phyloP scores from a whole-genome alignment of 2,329 filamentous ascomycete genomes.

The Lasiodiplodia sp. region DNA sequence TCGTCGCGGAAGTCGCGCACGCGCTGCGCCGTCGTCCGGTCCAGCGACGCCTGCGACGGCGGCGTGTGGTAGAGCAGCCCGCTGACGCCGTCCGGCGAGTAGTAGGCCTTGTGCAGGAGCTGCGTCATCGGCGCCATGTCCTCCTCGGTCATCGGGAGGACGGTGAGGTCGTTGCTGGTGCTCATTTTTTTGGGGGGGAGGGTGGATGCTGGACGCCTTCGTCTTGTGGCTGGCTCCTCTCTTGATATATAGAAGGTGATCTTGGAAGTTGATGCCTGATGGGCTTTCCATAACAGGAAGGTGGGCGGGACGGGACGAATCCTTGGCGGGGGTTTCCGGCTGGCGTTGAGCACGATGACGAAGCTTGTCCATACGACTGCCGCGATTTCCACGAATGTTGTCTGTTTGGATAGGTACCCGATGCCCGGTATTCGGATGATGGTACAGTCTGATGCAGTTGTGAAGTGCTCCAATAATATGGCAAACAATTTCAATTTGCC shows the following conservation, averaged over 20 bases:
- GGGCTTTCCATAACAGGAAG: not conserved
- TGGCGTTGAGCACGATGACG: not conserved
- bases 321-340: conserved; percentile 4
- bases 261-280: conserved; percentile 7
- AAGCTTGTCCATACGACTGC: not conserved
- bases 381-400: not conserved
- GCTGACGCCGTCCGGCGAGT: conserved; percentile 18
- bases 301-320: conserved; percentile 11
- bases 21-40: conserved; percentile 3
- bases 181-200: not conserved
- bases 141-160: conserved; percentile 10
- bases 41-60: conserved; percentile 2
- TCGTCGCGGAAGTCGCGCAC: conserved; percentile 2
- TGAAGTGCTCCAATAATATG: not conserved
- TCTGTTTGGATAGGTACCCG: not conserved
- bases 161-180: not conserved
- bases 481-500: no score
- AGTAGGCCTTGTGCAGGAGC: conserved; percentile 22
- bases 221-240: not conserved
- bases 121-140: conserved; percentile 19
- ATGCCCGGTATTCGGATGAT: not conserved
- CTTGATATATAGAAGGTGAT: not conserved
- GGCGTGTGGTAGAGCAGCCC: conserved; percentile 14
- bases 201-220: not conserved
- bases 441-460: not conserved